A percentile compares a stretch with the other conserved stretches of the same genome.
phyloP scores from a whole-genome alignment of 1,284 basidiomycete genomes.

The Ustilago cynodontis region DNA sequence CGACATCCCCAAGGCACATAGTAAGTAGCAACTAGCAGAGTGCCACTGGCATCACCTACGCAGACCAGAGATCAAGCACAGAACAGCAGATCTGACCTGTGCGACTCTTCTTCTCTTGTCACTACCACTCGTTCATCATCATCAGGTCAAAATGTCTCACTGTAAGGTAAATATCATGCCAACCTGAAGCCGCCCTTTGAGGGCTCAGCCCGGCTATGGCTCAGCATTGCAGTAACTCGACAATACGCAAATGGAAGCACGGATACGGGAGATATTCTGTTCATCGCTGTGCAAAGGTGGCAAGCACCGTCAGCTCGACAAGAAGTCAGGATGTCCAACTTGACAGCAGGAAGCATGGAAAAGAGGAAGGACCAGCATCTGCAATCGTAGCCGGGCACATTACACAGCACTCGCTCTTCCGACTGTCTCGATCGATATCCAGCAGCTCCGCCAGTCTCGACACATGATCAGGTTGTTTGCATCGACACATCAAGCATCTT shows the following conservation, averaged over 20 bases:
- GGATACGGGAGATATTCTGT: neutral
- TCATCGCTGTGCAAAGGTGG: slow-evolving; percentile 8
- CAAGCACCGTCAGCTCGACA: neutral
- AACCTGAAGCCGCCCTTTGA: slow-evolving; percentile 20
- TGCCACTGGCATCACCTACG: neutral
- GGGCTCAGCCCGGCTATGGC: slow-evolving; percentile 33
- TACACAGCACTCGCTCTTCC: slow-evolving; percentile 31
- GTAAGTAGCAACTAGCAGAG: slow-evolving; percentile 23
- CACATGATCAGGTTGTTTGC: slow-evolving; percentile 8
- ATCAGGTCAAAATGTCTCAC: slow-evolving; percentile 60
- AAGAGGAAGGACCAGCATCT: slow-evolving; percentile 22
- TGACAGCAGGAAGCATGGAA: slow-evolving; percentile 6
- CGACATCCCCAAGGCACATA: slow-evolving; percentile 51
- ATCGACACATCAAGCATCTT: slow-evolving; percentile 4
- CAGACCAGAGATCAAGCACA: neutral
- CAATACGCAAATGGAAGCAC: neutral
- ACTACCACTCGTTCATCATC: slow-evolving; percentile 25
- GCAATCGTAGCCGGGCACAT: slow-evolving; percentile 45
- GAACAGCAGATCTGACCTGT: slow-evolving; percentile 19
- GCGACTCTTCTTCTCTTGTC: slow-evolving; percentile 8
- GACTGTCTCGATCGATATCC: slow-evolving; percentile 21
- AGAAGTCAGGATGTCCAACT: slow-evolving; percentile 2
- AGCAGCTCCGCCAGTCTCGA: slow-evolving; percentile 9
- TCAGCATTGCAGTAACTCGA: slow-evolving; percentile 16
- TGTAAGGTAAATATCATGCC: slow-evolving; percentile 56